A percentile compares a stretch with the other conserved stretches of the same genome.
Conservation (phyloP, 73 alveolate species). For the Paramecium caudatum region DNA sequence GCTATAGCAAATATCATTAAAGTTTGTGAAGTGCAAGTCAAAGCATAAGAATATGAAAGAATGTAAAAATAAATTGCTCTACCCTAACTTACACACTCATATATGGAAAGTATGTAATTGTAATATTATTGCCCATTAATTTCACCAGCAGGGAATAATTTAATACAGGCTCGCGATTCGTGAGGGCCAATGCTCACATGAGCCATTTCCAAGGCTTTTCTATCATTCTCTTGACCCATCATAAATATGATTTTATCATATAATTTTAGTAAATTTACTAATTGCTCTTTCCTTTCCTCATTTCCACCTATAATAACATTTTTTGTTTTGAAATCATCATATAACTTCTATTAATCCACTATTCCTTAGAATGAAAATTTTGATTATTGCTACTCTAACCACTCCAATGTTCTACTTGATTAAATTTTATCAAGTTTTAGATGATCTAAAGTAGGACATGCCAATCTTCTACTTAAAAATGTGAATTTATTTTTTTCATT, state of each 20-base stretch:
- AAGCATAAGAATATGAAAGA: background rate
- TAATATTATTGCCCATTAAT: background rate
- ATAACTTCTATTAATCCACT: slow-evolving; percentile 2
- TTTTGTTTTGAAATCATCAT: background rate
- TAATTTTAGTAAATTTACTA: slow-evolving; percentile 8
- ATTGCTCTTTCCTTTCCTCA: slow-evolving; percentile 35
- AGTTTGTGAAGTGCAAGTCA: slow-evolving; percentile 28
- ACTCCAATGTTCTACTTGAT: slow-evolving; percentile 22
- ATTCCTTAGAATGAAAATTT: slow-evolving; percentile 50
- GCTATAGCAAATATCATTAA: slow-evolving; percentile 11
- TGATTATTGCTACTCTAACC: background rate
- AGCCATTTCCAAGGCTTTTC: slow-evolving; percentile 47
- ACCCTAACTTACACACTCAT: slow-evolving; percentile 40
- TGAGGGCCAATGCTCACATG: slow-evolving; percentile 66
- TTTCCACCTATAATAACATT: background rate
- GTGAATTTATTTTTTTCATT: slow-evolving; percentile 38
- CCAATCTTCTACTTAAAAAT: slow-evolving; percentile 51
- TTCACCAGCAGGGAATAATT: slow-evolving; percentile 7
- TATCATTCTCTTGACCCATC: slow-evolving; percentile 41
- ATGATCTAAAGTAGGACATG: slow-evolving; percentile 57
- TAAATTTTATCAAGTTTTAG: slow-evolving; percentile 28
- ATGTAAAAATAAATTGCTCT: slow-evolving; percentile 22
- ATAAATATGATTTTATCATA: slow-evolving; percentile 50
- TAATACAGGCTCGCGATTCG: slow-evolving; percentile 10
- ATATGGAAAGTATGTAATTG: background rate